These are phyloP conservation scores for Populus hybrid DNA, from an alignment of 441 rosid species.

Conservation along the genomic window DNA sequence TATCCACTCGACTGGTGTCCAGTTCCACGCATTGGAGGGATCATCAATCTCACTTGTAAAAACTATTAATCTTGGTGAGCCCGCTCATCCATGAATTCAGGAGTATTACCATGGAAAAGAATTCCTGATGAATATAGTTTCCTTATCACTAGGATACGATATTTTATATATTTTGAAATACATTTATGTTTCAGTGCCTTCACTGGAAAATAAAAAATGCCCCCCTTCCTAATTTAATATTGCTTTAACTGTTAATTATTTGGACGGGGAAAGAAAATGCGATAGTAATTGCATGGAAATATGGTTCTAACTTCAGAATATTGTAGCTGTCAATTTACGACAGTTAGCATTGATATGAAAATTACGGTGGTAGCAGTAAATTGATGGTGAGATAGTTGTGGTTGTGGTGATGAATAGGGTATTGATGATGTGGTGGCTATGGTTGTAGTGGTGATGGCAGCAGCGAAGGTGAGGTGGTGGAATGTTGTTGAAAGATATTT, in stretches of 20 bases:
- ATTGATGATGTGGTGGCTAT: no score
- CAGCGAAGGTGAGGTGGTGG: no score
- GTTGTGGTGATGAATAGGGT: no score
- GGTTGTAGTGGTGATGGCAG: no score
- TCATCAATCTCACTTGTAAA: background rate
- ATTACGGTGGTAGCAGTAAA: no score
- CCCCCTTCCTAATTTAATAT: background rate
- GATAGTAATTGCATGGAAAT: background rate
- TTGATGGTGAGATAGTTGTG: no score
- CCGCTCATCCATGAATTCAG: background rate
- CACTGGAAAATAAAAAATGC: background rate
- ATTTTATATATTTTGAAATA: background rate
- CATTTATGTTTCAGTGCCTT: background rate
- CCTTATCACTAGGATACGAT: background rate
- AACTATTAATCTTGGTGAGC: background rate
- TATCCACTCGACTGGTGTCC: background rate
- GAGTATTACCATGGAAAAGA: background rate
- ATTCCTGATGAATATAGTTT: constrained; percentile 1
- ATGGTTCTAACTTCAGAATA: background rate
- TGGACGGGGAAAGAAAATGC: background rate
- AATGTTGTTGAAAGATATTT: no score
- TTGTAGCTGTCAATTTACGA: background rate
- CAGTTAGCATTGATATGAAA: no score
- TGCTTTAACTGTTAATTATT: background rate
- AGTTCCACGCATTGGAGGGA: background rate